Evolutionary conservation across 176 grass and related monocot species (phyloP).

Genomic region (Zoysia pacifica): DNA sequence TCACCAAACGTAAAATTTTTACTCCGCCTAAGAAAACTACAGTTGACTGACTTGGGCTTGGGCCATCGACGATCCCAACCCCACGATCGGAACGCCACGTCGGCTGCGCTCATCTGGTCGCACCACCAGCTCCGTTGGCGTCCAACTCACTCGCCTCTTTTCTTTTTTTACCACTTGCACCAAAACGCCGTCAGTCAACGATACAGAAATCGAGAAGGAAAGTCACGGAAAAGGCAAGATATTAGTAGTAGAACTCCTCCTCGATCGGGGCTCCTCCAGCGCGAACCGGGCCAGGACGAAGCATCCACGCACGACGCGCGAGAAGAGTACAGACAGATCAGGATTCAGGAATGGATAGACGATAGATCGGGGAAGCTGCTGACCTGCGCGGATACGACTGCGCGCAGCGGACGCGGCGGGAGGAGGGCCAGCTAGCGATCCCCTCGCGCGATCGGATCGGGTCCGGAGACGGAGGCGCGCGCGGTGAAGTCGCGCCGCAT

Average conservation of each 20-base stretch:
- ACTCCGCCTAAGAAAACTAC: not conserved
- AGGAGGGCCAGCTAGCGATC: not conserved
- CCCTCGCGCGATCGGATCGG: slow-evolving; percentile 6
- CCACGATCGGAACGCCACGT: not conserved
- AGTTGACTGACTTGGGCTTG: not conserved
- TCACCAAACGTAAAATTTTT: not conserved
- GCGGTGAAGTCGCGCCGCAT: slow-evolving; percentile 27
- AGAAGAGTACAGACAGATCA: slow-evolving; percentile 19
- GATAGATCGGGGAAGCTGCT: slow-evolving; percentile 11
- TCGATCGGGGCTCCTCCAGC: slow-evolving; percentile 23
- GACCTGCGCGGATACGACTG: not conserved
- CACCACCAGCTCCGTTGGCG: not conserved
- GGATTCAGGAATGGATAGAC: slow-evolving; percentile 11
- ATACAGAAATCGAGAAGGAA: not conserved
- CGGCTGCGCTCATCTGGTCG: not conserved
- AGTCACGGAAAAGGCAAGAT: not conserved
- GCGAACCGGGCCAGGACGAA: not conserved
- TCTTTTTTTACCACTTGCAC: not conserved
- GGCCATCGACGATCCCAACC: not conserved
- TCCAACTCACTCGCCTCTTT: not conserved
- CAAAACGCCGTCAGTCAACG: not conserved
- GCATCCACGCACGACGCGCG: slow-evolving; percentile 24
- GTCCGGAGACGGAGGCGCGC: not conserved
- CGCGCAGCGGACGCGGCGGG: too few relatives aligned
- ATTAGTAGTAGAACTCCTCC: slow-evolving; percentile 12